Base-by-base conservation (phyloP, 2,329 filamentous ascomycete species). In the Colletotrichum sp. region DNA sequence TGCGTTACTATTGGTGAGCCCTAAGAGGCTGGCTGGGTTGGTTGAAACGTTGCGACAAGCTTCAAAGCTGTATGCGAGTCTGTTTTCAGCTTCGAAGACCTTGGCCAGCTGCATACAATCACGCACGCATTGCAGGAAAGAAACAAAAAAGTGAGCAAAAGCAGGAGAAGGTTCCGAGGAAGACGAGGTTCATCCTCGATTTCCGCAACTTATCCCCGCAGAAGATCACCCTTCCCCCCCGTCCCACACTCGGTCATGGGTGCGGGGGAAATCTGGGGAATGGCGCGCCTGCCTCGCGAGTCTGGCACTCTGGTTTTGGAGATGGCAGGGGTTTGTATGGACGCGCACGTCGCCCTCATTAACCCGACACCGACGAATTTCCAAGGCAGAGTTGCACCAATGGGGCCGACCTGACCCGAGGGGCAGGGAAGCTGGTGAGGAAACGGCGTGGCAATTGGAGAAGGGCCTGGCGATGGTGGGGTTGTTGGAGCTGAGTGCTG, bases 241-340 rank as follows among this genome's bases (percentile, higher is more conserved):
- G 59, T 73, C 59, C 73, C 57, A 65, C 73, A 59, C 26, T 65
- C 32, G 13, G 65, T 52, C 57, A 65, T 60, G 32, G 26, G 73
- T 72, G 73, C 70, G 73, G 73, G 73, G 73, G 70, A 52, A 76
- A 69, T 73, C 73, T 39, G 73, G 73, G 70, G 73, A 76, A 76
- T 12, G 39, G 64, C 57, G 44, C 64, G 13, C 39, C 57, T 18
- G 36, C 8, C 24, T 62, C 32, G 28, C 34, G 68, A 63, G n/a
- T 16, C 12, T 57, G 36, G 52, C 28, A 13, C n/a, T 21, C 10
- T 34, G 65, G 16, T 13, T 6, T 26, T 71, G 18, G 21, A 39
- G 73, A 68, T 60, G 69, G 7, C 63, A 15, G 44, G 64, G 57
- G 44, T 65, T 52, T 21, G 67, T 26, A 1, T 63, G 34, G 68